A percentile compares a stretch with the other conserved stretches of the same genome.
phyloP scores from a whole-genome alignment of 768 basidiomycete species.

The Goffeauzyma gilvescens region DNA sequence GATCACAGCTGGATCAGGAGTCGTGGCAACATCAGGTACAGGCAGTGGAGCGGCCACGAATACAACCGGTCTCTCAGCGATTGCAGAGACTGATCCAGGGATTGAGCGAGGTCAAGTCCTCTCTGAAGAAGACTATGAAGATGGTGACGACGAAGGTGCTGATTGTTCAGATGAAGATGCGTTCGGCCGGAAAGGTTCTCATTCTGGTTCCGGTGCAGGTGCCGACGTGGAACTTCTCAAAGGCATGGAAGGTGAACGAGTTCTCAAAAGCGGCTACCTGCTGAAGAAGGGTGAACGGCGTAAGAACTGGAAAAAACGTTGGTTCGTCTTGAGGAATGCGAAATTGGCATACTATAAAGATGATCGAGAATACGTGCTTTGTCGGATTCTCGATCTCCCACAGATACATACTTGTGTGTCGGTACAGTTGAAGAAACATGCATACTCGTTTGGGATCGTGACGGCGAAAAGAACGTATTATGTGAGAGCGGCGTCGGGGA shows the following conservation, averaged over 20 bases:
- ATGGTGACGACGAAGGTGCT: too few species aligned
- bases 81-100: too few species aligned
- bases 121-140: too few species aligned
- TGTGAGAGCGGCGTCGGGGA: slow-evolving; percentile 52
- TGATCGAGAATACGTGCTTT: slow-evolving; percentile 69
- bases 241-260: slow-evolving; percentile 35
- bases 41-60: too few species aligned
- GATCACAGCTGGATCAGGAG: background rate
- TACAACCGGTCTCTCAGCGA: too few species aligned
- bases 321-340: slow-evolving; percentile 85
- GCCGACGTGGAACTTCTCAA: slow-evolving; percentile 19
- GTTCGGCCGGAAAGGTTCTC: too few species aligned
- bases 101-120: too few species aligned
- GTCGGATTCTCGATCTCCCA: slow-evolving; percentile 64
- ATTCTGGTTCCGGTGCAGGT: too few species aligned
- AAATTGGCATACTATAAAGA: slow-evolving; percentile 95
- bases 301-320: slow-evolving; percentile 98
- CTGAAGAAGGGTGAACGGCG: slow-evolving; percentile 95
- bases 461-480: slow-evolving; percentile 79
- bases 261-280: slow-evolving; percentile 79
- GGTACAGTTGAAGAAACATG: slow-evolving; percentile 72
- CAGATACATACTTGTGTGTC: slow-evolving; percentile 79
- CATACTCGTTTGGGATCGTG: slow-evolving; percentile 76
- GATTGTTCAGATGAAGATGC: too few species aligned
- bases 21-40: too few species aligned